These are phyloP conservation scores for Fremontodendron californicum DNA, from an alignment of 345 rosid genomes.

Conservation along the genomic window DNA sequence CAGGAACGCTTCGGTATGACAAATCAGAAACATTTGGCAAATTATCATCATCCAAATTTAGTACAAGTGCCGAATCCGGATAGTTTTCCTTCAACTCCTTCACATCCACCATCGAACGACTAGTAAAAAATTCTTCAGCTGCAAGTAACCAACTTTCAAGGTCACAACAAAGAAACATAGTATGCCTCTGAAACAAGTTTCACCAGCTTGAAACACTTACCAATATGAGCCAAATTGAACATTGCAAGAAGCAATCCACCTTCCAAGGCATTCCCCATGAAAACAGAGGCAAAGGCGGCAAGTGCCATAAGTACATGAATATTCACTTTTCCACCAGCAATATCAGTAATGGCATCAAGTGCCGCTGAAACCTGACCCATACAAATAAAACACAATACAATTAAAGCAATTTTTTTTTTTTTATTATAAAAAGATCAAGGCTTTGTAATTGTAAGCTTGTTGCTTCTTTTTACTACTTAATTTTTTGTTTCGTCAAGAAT, in stretches of 20 bases:
- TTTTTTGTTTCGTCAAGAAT: not conserved
- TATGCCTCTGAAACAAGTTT: not conserved
- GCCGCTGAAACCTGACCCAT: slow-evolving; percentile 74
- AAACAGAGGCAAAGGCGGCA: slow-evolving; percentile 86
- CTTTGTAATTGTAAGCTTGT: not conserved
- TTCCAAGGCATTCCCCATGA: slow-evolving; percentile 94
- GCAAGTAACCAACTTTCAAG: slow-evolving; percentile 24
- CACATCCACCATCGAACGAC: slow-evolving; percentile 89
- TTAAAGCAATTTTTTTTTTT: not conserved
- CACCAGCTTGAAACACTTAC: slow-evolving; percentile 32
- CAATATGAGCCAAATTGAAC: slow-evolving; percentile 97
- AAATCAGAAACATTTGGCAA: slow-evolving; percentile 69
- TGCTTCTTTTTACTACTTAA: not conserved
- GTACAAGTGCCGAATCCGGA: slow-evolving; percentile 74
- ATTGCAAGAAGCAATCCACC: slow-evolving; percentile 94
- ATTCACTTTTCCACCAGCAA: slow-evolving; percentile 88
- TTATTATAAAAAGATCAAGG: no score
- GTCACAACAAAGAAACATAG: slow-evolving; percentile 13
- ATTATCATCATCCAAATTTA: slow-evolving; percentile 54
- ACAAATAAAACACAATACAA: not conserved
- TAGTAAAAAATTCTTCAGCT: slow-evolving; percentile 98
- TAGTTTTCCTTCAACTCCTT: slow-evolving; percentile 88
- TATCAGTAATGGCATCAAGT: slow-evolving; percentile 82
- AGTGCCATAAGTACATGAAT: slow-evolving; percentile 97
- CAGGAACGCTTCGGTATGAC: slow-evolving; percentile 71